A percentile compares a stretch with the other conserved stretches of the same genome.
phyloP scores from a whole-genome alignment of 108 stramenopile species.

The Pseudonitzschia multiseries region DNA sequence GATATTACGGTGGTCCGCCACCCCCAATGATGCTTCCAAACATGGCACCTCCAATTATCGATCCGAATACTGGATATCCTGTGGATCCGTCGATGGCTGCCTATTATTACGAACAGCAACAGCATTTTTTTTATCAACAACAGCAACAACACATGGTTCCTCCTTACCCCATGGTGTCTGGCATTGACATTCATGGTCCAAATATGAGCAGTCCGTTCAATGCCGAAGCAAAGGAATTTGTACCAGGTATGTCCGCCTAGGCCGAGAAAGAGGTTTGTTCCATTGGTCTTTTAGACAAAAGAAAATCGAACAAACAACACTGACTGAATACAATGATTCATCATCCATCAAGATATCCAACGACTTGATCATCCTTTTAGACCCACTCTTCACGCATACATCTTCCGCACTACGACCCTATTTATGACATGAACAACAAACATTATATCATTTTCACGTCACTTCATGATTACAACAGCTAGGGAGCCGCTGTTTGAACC shows the following conservation, averaged over 20 bases:
- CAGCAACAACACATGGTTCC: background rate
- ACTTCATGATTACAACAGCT: too few species aligned
- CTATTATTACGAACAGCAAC: constrained; percentile 4
- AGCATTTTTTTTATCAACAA: constrained; percentile 7
- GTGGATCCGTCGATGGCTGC: background rate
- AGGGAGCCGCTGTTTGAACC: too few species aligned
- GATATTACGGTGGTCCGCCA: constrained; percentile 13
- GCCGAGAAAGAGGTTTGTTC: background rate
- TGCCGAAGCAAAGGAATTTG: constrained; percentile 41
- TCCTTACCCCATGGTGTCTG: background rate
- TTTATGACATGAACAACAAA: too few species aligned
- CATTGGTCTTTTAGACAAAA: background rate
- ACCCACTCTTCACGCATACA: too few species aligned
- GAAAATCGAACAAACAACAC: too few species aligned
- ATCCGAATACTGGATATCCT: constrained; percentile 20
- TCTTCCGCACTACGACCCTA: too few species aligned
- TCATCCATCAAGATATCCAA: too few species aligned
- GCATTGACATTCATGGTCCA: background rate
- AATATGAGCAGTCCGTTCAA: constrained; percentile 23
- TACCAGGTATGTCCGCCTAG: constrained; percentile 17
- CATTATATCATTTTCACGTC: too few species aligned
- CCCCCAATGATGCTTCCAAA: constrained; percentile 8
- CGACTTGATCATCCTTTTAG: too few species aligned
- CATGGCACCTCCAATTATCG: constrained; percentile 6
- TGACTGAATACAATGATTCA: too few species aligned